These are phyloP conservation scores for Pestalotiopsis sp. DNA, from an alignment of 2,329 filamentous ascomycete genomes.

Conservation along the genomic window DNA sequence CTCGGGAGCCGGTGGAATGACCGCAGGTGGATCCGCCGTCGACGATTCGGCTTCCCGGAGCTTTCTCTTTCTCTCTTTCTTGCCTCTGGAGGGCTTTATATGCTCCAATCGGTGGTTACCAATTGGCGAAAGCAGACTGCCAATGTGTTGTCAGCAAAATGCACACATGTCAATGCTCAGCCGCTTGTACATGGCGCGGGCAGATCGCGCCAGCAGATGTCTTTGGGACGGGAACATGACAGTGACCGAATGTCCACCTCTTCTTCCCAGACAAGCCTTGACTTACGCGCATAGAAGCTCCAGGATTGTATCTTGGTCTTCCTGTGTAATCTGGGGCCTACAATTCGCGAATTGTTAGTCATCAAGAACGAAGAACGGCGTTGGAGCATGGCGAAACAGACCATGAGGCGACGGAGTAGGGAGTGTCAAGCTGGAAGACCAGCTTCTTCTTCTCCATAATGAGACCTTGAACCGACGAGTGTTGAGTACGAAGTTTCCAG, in stretches of 20 bases:
- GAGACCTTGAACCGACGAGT: too few species aligned
- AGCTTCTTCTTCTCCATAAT: conserved; percentile 59
- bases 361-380: neutral
- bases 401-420: conserved; percentile 65
- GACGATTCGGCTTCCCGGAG: conserved; percentile 33
- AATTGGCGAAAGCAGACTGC: conserved; percentile 66
- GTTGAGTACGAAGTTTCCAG: neutral
- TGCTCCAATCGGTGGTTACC: conserved; percentile 62
- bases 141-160: neutral
- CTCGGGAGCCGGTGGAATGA: conserved; percentile 47
- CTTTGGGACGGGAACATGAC: neutral
- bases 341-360: neutral
- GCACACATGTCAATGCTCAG: too few species aligned
- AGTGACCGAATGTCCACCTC: neutral
- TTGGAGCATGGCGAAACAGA: conserved; percentile 34
- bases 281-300: conserved; percentile 69
- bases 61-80: conserved; percentile 57
- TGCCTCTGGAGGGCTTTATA: conserved; percentile 62
- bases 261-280: neutral
- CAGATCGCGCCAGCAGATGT: neutral
- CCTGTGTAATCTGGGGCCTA: conserved; percentile 63
- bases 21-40: conserved; percentile 14
- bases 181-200: neutral
- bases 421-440: conserved; percentile 67
- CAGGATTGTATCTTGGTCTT: conserved; percentile 66